Conservation (phyloP, 140 eudicot genomes). For the Flaveria floridana region DNA sequence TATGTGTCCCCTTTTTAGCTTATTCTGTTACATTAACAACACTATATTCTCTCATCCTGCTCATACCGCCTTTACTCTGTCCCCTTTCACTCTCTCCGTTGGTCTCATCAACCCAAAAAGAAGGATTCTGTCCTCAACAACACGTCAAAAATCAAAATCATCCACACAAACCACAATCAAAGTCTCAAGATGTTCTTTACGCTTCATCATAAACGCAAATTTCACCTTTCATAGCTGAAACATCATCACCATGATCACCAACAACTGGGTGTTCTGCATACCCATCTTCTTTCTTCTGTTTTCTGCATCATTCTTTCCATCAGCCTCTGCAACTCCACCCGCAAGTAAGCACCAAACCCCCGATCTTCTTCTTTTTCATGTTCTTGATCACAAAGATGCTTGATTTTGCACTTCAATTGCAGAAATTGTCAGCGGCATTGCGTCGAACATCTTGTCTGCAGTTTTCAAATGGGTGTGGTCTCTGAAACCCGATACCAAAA, state of each 20-base stretch:
- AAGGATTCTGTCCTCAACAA: conserved; percentile 25
- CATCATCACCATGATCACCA: conserved; percentile 39
- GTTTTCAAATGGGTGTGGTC: conserved; percentile 87
- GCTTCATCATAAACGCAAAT: conserved; percentile 32
- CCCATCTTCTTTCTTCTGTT: conserved; percentile 45
- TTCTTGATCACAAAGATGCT: neutral
- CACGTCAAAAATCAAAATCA: conserved; percentile 25
- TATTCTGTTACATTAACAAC: too few relatives aligned
- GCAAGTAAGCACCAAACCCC: conserved; percentile 53
- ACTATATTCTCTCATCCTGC: neutral
- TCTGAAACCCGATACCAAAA: conserved; percentile 53
- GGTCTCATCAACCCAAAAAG: neutral
- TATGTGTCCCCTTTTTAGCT: too few relatives aligned
- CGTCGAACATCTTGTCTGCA: conserved; percentile 67
- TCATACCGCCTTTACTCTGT: neutral
- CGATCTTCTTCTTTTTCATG: neutral
- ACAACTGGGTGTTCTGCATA: conserved; percentile 30
- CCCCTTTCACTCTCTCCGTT: conserved; percentile 12
- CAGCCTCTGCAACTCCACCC: conserved; percentile 75
- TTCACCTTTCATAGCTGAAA: conserved; percentile 3
- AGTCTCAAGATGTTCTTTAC: conserved; percentile 13
- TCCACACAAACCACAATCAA: neutral
- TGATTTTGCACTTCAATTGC: conserved; percentile 26
- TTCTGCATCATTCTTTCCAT: conserved; percentile 41
- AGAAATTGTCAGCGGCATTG: conserved; percentile 80